phyloP scores from a whole-genome alignment of 164 flowering plant genomes.

The Macadamia integrifolia region DNA sequence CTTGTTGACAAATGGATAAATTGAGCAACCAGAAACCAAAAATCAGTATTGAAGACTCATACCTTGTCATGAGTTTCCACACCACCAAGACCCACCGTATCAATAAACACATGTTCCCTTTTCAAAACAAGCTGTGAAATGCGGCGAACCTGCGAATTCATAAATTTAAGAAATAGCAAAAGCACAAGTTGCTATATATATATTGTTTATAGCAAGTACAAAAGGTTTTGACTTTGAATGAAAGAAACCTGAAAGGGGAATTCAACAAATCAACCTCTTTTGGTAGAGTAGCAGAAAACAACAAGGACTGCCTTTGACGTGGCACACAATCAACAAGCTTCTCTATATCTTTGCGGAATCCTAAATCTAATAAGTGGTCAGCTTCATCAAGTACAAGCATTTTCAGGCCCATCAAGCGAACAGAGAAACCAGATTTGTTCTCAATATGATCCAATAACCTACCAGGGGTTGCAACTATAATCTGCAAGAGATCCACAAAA shows the following conservation, averaged over 20 bases:
- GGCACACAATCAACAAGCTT: constrained; percentile 92
- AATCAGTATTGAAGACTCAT: constrained; percentile 5
- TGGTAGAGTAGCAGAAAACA: constrained; percentile 87
- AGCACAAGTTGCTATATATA: background rate
- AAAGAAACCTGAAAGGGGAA: background rate
- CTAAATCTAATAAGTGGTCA: constrained; percentile 82
- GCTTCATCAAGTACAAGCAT: constrained; percentile 94
- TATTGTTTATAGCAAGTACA: background rate
- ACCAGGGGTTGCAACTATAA: constrained; percentile 95
- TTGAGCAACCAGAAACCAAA: background rate
- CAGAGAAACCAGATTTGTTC: constrained; percentile 71
- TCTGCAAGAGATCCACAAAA: constrained; percentile 36
- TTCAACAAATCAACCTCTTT: constrained; percentile 59
- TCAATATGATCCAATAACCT: constrained; percentile 94
- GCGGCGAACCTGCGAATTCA: constrained; percentile 66
- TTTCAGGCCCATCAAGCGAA: constrained; percentile 81
- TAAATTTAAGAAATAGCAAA: constrained; percentile 5
- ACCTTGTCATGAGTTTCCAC: constrained; percentile 77
- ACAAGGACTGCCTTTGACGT: constrained; percentile 79
- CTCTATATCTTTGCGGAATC: constrained; percentile 89
- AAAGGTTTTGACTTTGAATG: background rate
- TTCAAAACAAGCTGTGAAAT: constrained; percentile 88
- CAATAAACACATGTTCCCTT: constrained; percentile 70
- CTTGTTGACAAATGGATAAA: background rate
- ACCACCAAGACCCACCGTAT: constrained; percentile 63